Evolutionary conservation across 305 asterid genomes (phyloP), one percentile per base, ranked within the genome.

Genomic region (Fraxinus sp.): DNA sequence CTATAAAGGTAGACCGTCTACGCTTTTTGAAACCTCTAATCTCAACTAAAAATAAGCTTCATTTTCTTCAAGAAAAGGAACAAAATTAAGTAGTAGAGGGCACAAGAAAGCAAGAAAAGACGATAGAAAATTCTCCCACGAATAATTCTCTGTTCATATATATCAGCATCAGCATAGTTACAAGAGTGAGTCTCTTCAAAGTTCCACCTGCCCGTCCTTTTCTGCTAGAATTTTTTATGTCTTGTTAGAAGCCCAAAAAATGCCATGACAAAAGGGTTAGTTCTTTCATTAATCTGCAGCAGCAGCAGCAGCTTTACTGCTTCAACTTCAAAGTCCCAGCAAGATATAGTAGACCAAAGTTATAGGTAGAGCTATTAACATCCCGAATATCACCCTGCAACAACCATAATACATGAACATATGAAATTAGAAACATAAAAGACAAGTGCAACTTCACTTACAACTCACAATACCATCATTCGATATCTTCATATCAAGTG

Each of bases 361-460:
- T 77, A 95, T 94, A 0, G 99, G 99, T 1, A 95, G 93, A 16
- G 99, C 99, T 73, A 95, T 79, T 41, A 95, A 70, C 99, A 95
- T 95, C 62, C 99, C 99, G 59, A 95, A 95, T 85, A 95, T 95
- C 30, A 95, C 99, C 93, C 99, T 95, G 95, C 85, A 83, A 80
- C 6, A 22, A 66, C 52, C 16, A 41, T 41, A 41, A 41, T 41
- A 41, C 52, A 41, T 10, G n/a, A 66, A 66, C 10, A 24, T 24
- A 59, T 20, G 70, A 7, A 5, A 59, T 59, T 5, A 24, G n/a
- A 64, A 64, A 64, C 73, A 24, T 8, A 9, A 24, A 62, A 10
- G 0, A 8, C 35, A 2, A 10, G 52, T 41, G 52, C 14, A 2
- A 41, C 52, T 10, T 41, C 49, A 41, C 49, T 41, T 41, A 41